Percentiles rank a stretch among this genome's conserved stretches.
Evolutionary conservation across 495 filamentous ascomycete genomes (phyloP).

Genomic region (Daldinia caldariorum): DNA sequence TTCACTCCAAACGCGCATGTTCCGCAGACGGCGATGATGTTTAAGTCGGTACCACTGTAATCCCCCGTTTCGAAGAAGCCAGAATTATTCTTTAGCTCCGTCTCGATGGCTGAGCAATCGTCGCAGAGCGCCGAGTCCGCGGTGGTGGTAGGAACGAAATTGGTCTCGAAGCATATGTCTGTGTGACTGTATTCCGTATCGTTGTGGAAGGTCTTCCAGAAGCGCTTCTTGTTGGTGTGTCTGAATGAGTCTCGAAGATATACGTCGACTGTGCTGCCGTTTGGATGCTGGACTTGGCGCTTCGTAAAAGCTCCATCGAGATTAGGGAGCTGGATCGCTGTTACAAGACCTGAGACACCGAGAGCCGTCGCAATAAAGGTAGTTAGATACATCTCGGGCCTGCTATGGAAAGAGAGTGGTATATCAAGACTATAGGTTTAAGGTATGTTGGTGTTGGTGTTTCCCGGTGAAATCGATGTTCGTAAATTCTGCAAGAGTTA

Average conservation of each 20-base stretch:
- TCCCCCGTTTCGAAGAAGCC: slow-evolving; percentile 35
- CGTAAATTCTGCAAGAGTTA: not conserved
- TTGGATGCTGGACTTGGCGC: slow-evolving; percentile 20
- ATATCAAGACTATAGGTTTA: not conserved
- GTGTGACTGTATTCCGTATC: slow-evolving; percentile 1
- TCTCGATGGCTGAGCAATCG: slow-evolving; percentile 32
- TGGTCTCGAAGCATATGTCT: slow-evolving; percentile 41
- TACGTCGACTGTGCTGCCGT: slow-evolving; percentile 18
- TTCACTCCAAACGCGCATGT: slow-evolving; percentile 38
- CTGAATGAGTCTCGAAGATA: slow-evolving; percentile 19
- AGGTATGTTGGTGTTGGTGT: not conserved
- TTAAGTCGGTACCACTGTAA: slow-evolving; percentile 13
- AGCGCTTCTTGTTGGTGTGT: slow-evolving; percentile 18
- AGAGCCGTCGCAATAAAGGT: not conserved
- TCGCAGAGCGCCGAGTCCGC: slow-evolving; percentile 20
- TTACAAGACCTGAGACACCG: not conserved
- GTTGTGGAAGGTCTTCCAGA: slow-evolving; percentile 27
- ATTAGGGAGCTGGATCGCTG: slow-evolving; percentile 8
- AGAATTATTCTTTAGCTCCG: slow-evolving; percentile 6
- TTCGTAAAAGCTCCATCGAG: slow-evolving; percentile 8
- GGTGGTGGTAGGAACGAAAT: slow-evolving; percentile 24
- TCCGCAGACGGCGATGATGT: slow-evolving; percentile 20
- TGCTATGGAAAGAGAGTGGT: not conserved
- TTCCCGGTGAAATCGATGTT: not conserved
- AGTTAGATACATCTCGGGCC: slow-evolving; percentile 10